These are phyloP conservation scores for Bryum argenteum DNA, from an alignment of 225 moss, liverwort and hornwort genomes.

Conservation along the genomic window DNA sequence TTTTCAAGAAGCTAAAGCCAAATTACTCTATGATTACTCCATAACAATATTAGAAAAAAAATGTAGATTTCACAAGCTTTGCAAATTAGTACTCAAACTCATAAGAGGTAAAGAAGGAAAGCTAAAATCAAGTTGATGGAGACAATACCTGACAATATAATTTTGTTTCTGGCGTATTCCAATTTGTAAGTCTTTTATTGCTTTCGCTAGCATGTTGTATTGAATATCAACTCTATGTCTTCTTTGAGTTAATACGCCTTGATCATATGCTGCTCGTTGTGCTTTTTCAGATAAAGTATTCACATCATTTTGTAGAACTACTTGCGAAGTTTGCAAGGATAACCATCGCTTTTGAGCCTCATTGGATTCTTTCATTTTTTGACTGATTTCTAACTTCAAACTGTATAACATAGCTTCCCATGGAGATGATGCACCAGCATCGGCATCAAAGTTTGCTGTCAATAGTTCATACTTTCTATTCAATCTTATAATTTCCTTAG, in stretches of 20 bases:
- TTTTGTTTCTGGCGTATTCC: slow-evolving; percentile 58
- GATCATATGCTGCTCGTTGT: slow-evolving; percentile 58
- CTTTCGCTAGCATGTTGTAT: slow-evolving; percentile 41
- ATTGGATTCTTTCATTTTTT: slow-evolving; percentile 64
- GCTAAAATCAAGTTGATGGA: too few relatives aligned
- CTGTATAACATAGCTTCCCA: slow-evolving; percentile 77
- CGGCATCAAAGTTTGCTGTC: slow-evolving; percentile 35
- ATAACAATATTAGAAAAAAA: too few relatives aligned
- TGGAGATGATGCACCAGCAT: slow-evolving; percentile 52
- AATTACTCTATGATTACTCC: too few relatives aligned
- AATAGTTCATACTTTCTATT: slow-evolving; percentile 68
- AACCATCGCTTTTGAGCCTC: slow-evolving; percentile 82
- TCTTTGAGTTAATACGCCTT: slow-evolving; percentile 57
- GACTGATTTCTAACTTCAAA: slow-evolving; percentile 64
- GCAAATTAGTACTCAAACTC: too few relatives aligned
- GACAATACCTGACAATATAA: slow-evolving; percentile 59
- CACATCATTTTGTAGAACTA: slow-evolving; percentile 61
- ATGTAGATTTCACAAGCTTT: too few relatives aligned
- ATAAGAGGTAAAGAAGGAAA: too few relatives aligned
- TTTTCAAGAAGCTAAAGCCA: too few relatives aligned
- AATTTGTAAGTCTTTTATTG: slow-evolving; percentile 58
- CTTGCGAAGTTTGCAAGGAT: slow-evolving; percentile 67
- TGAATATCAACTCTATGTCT: slow-evolving; percentile 65
- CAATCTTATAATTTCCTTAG: slow-evolving; percentile 67
- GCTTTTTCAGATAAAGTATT: slow-evolving; percentile 62